Percentiles rank a stretch among this genome's conserved stretches.
These are phyloP conservation scores for Xerocomus cyaneibrunnescens DNA, from an alignment of 1,284 basidiomycete species.

Conservation along the genomic window DNA sequence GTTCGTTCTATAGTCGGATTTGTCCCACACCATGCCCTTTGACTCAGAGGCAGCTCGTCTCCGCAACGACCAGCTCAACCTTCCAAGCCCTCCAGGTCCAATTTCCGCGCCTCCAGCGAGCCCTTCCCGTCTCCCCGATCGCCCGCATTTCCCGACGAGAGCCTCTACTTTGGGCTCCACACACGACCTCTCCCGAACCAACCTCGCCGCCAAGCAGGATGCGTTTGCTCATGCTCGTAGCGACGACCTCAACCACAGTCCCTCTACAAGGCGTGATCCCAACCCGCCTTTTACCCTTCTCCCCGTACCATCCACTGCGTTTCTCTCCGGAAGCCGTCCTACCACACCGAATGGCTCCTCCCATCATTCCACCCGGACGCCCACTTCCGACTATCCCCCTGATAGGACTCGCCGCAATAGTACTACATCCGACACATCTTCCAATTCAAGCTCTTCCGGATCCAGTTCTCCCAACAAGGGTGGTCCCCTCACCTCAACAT, in stretches of 20 bases:
- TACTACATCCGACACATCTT: constrained; percentile 50
- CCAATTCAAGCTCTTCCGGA: constrained; percentile 46
- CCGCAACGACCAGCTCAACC: constrained; percentile 28
- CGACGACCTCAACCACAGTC: constrained; percentile 67
- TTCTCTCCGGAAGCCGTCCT: constrained; percentile 51
- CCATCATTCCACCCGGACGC: constrained; percentile 44
- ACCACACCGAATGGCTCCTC: constrained; percentile 51
- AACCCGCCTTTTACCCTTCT: constrained; percentile 26
- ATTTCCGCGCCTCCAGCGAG: constrained; percentile 37
- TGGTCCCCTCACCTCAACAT: constrained; percentile 47
- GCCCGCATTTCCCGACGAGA: constrained; percentile 54
- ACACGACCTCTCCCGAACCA: constrained; percentile 53
- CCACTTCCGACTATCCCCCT: constrained; percentile 52
- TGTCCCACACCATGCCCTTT: constrained; percentile 25
- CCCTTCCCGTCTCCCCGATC: constrained; percentile 45
- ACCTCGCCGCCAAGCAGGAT: constrained; percentile 40
- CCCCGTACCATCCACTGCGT: constrained; percentile 50
- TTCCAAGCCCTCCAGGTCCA: constrained; percentile 19
- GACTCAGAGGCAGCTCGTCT: constrained; percentile 32
- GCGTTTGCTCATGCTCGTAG: constrained; percentile 51
- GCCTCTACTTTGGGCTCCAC: constrained; percentile 56
- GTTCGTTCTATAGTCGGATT: constrained; percentile 8
- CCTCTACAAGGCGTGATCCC: constrained; percentile 25
- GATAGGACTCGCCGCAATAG: constrained; percentile 45
- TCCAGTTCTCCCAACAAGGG: constrained; percentile 42